Percentiles rank a stretch among this genome's conserved stretches.
Conservation (phyloP, 768 basidiomycete genomes). For the Calocera viscosa region DNA sequence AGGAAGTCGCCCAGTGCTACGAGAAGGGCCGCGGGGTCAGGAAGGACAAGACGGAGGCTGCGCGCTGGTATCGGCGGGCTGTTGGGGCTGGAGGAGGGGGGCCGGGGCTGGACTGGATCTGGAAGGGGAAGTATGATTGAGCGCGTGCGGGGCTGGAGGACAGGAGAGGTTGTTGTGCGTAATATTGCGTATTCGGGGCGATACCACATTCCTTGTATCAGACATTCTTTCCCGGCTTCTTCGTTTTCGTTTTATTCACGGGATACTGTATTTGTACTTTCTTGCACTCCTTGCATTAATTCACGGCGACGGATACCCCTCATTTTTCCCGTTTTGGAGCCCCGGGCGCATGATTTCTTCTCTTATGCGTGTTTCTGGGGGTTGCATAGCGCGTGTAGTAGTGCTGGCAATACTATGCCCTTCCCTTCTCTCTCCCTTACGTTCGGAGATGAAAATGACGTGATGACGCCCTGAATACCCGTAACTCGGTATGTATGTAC, state of each 20-base stretch:
- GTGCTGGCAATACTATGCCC: neutral
- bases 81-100: conserved; percentile 69
- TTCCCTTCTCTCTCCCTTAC: neutral
- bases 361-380: too few relatives aligned
- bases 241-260: neutral
- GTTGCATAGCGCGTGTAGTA: too few relatives aligned
- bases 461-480: too few relatives aligned
- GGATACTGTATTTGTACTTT: neutral
- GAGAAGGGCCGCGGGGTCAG: conserved; percentile 81
- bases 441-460: too few relatives aligned
- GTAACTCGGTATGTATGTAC: too few relatives aligned
- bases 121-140: conserved; percentile 63
- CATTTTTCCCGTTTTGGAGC: neutral
- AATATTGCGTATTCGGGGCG: too few relatives aligned
- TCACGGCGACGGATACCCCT: neutral
- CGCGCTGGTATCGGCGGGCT: conserved; percentile 83
- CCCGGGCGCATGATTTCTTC: too few relatives aligned
- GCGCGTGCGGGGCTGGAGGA: neutral
- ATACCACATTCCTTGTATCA: neutral
- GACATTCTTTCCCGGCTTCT: neutral
- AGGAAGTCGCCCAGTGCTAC: conserved; percentile 71
- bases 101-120: conserved; percentile 80
- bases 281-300: neutral
- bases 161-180: too few relatives aligned
- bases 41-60: conserved; percentile 74